Base-by-base conservation (phyloP, 2,329 filamentous ascomycete genomes). In the Aureobasidium sp. region DNA sequence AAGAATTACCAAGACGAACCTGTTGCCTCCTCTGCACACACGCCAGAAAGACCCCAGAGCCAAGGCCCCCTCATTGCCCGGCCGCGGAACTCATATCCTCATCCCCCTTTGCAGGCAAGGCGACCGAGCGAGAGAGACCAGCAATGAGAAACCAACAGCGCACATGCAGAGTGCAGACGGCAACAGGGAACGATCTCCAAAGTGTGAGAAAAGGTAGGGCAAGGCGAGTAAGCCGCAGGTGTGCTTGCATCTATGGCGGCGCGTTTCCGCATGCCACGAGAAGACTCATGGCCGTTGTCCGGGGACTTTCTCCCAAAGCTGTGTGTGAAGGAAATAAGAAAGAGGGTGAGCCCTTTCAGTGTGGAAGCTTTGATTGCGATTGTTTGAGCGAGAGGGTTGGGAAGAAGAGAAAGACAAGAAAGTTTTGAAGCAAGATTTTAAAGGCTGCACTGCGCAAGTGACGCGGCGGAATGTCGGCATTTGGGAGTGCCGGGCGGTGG, bases 241-340 rank as follows among this genome's bases (percentile, higher is more conserved):
- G 48, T 49, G 64, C 58, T 59, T 82, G 91, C 92, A 96, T 96
- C 87, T 97, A 92, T 96, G 93, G 91, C 92, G 92, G 91, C 90
- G 92, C 91, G 90, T 97, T 96, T 95, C 91, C 90, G 91, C 92
- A 84, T 76, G 9, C 78, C 75, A 79, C 81, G 79, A 75, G 78
- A 73, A 72, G 73, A 76, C 42, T 15, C 55, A 45, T 57, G 53
- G 83, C 79, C 66, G 22, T 25, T 87, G 92, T 97, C 93, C 93
- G 93, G 93, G 93, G 93, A 97, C 93, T 97, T 97, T 97, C 93
- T 96, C 93, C 93, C 91, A 94, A 97, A 97, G 92, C 92, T 67
- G 68, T 74, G 58, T 75, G 70, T 72, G 73, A 77, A 65, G 70
- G 61, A 66, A 70, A 70, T n/a, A n/a, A 70, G 67, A 71, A 70